Evolutionary conservation across 192 early-diverging fungal genomes (phyloP).

Genomic region (Chytriomyces confervae): DNA sequence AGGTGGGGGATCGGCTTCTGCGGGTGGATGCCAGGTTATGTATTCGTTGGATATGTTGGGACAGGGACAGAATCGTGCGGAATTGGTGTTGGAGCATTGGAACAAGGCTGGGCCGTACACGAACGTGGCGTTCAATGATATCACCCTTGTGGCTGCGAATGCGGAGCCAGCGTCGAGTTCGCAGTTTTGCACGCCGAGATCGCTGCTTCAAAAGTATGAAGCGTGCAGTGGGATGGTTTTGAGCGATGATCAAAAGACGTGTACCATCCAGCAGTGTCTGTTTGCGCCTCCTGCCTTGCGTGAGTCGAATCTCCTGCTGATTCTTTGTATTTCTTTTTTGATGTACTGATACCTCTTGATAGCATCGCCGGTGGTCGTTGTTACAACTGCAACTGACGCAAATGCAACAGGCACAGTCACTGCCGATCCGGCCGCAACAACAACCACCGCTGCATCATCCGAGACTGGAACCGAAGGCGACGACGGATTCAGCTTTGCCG

Average conservation of each 20-base stretch:
- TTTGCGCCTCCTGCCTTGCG: neutral
- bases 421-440: neutral
- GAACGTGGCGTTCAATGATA: neutral
- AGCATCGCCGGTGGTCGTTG: neutral
- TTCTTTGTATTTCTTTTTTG: neutral
- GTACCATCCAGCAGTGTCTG: neutral
- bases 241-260: slow-evolving; percentile 1
- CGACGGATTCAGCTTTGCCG: neutral
- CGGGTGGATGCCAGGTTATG: neutral
- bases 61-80: slow-evolving; percentile 4
- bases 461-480: neutral
- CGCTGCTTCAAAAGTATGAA: neutral
- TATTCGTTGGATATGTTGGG: neutral
- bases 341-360: neutral
- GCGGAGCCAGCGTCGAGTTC: neutral
- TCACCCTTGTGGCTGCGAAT: neutral
- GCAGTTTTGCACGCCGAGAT: neutral
- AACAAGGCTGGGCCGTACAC: neutral
- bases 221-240: neutral
- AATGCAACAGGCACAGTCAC: neutral
- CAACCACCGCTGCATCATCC: neutral
- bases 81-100: slow-evolving; percentile 1
- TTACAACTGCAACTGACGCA: neutral
- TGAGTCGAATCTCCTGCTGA: neutral
- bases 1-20: neutral